Percentiles rank a stretch among this genome's conserved stretches.
Evolutionary conservation across 2,329 filamentous ascomycete species (phyloP).

Genomic region (Nothophaeocryptopus gaeumannii): DNA sequence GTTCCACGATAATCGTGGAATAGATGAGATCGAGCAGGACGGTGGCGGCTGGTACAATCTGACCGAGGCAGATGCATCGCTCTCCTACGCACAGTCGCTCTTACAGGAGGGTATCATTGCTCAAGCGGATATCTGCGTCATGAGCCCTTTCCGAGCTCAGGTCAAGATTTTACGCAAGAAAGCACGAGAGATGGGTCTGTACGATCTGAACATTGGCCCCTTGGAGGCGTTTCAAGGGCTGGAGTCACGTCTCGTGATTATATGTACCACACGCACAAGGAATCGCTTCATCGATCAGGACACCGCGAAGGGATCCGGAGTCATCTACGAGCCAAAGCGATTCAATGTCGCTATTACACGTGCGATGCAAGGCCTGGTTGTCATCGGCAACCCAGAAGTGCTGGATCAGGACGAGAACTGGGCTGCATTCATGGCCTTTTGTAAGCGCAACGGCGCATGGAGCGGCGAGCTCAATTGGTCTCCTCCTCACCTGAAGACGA

Average conservation of each 20-base stretch:
- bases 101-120: conserved; percentile 15
- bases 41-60: conserved; percentile 31
- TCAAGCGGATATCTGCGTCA: conserved; percentile 27
- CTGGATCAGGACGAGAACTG: conserved; percentile 26
- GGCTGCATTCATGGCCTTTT: conserved; percentile 26
- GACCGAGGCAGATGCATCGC: conserved; percentile 22
- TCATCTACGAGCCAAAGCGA: conserved; percentile 26
- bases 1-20: conserved; percentile 19
- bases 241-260: conserved; percentile 26
- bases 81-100: conserved; percentile 22
- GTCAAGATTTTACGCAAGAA: conserved; percentile 23
- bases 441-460: conserved; percentile 21
- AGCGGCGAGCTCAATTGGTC: conserved; percentile 6
- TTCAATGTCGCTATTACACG: conserved; percentile 31
- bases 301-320: conserved; percentile 24
- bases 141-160: conserved; percentile 30
- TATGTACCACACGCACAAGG: conserved; percentile 29
- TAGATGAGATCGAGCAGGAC: conserved; percentile 29
- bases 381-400: conserved; percentile 27
- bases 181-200: conserved; percentile 13
- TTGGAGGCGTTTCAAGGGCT: conserved; percentile 31
- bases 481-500: conserved; percentile 12
- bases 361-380: conserved; percentile 26
- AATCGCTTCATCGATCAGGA: conserved; percentile 29
- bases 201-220: conserved; percentile 25